Base-by-base conservation (phyloP, 331 rosid species). In the Saraca asoca region DNA sequence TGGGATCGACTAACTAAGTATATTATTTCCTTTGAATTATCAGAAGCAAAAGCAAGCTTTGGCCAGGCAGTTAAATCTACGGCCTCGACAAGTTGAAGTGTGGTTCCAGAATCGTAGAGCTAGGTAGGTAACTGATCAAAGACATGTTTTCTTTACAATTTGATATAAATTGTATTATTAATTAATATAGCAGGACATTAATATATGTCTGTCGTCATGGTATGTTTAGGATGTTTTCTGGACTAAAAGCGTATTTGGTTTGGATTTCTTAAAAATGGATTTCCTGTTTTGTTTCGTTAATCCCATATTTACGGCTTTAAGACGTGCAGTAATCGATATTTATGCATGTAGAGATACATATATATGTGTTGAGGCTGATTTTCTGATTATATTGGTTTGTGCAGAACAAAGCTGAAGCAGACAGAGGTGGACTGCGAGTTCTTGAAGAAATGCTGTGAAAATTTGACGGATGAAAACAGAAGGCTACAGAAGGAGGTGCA, bases 101-200 rank as follows among this genome's bases (percentile, higher is more conserved):
- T 94, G 98, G 98, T 94, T 94, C 80, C 98, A 94, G 53, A 94
- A 94, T 75, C 86, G 98, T 68, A 85, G 98, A 78, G 98, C 98
- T 53, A 86, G 98, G 98, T 93, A 75, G 2, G 31, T 24, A 24
- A 24, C 3, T 24, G 31, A 24, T 24, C 31, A 1, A 24, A 24
- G 31, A 24, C 31, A 24, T 24, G 31, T 24, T 24, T 24, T 24
- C 31, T 24, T 3, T 24, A 3, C 31, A 24, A 24, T 16, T n/a
- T 38, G 24, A 45, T 15, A 3, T 20, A 18, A 37, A 14, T 41
- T 12, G 45, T 51, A 56, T 9, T 24, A 1, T 24, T 10, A 51
- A 5, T 37, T 37, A 37, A 5, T 0, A 0, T 37, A 0, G 41
- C 41, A 6, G 41, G 41, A n/a, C n/a, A n/a, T n/a, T n/a, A 24